phyloP scores from a whole-genome alignment of 2,329 filamentous ascomycete genomes.

The Madurella fahalii region DNA sequence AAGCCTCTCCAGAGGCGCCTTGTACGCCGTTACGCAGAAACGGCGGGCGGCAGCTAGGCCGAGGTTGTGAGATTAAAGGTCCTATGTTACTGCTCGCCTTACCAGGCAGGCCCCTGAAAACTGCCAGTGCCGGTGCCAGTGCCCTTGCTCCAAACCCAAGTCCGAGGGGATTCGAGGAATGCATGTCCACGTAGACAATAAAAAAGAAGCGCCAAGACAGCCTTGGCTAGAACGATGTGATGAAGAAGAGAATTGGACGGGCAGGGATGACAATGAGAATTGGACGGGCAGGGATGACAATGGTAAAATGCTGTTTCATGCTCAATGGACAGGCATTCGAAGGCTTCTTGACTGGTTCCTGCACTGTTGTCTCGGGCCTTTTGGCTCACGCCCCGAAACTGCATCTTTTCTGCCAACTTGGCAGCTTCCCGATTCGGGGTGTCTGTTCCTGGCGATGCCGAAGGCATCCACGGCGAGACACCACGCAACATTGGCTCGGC shows the following conservation, averaged over 20 bases:
- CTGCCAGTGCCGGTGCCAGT: not conserved
- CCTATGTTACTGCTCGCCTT: conserved; percentile 10
- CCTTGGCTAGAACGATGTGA: not conserved
- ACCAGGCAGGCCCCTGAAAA: conserved; percentile 6
- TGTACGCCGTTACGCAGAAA: not conserved
- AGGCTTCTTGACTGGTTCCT: not conserved
- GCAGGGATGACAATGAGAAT: not conserved
- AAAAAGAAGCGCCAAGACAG: not conserved
- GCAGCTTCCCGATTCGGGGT: conserved; percentile 7
- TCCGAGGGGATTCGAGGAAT: conserved; percentile 9
- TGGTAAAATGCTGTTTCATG: conserved; percentile 3
- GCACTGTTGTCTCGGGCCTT: not conserved
- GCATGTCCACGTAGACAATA: conserved; percentile 9
- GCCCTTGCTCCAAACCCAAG: not conserved
- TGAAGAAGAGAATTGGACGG: conserved; percentile 1
- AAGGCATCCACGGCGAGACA: conserved; percentile 4
- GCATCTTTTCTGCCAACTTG: conserved; percentile 3
- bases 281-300: not conserved
- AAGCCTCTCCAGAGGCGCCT: not conserved
- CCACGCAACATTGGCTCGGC: conserved; percentile 3
- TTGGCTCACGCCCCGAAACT: conserved; percentile 9
- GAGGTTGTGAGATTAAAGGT: conserved; percentile 4
- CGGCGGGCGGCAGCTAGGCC: conserved; percentile 1
- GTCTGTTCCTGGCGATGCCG: not conserved
- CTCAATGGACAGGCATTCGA: not conserved